A percentile compares a stretch with the other conserved stretches of the same genome.
Evolutionary conservation across 441 rosid genomes (phyloP).

Genomic region (Rhodomyrtus psidioides): DNA sequence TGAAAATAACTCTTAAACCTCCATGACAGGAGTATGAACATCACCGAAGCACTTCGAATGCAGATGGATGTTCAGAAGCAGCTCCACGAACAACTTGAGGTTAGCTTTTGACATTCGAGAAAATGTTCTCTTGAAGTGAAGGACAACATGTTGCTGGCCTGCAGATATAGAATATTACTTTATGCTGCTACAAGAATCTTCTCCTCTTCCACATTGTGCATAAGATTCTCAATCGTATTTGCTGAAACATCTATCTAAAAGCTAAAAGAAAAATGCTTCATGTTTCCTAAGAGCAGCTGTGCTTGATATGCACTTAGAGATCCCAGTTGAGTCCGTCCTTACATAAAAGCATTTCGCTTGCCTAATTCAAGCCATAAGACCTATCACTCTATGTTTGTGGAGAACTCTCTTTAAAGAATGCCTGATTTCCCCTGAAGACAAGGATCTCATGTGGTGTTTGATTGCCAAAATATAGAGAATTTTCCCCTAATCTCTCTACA

Average conservation of each 20-base stretch:
- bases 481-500: neutral
- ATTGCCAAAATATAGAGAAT: neutral
- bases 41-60: constrained; percentile 79
- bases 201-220: neutral
- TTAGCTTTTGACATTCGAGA: neutral
- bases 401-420: neutral
- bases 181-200: neutral
- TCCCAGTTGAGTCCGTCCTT: neutral
- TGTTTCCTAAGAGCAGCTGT: neutral
- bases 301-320: neutral
- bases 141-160: neutral
- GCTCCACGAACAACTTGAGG: constrained; percentile 98
- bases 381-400: neutral
- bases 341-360: neutral
- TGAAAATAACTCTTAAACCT: neutral
- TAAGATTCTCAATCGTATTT: neutral
- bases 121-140: neutral
- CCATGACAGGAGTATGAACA: constrained; percentile 51
- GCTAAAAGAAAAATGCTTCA: neutral
- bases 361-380: neutral
- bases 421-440: neutral
- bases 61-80: constrained; percentile 92
- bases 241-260: neutral
- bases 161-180: neutral
- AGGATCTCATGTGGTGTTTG: neutral